Base-by-base conservation (phyloP, 768 basidiomycete genomes). In the Leccinum incarnatum region DNA sequence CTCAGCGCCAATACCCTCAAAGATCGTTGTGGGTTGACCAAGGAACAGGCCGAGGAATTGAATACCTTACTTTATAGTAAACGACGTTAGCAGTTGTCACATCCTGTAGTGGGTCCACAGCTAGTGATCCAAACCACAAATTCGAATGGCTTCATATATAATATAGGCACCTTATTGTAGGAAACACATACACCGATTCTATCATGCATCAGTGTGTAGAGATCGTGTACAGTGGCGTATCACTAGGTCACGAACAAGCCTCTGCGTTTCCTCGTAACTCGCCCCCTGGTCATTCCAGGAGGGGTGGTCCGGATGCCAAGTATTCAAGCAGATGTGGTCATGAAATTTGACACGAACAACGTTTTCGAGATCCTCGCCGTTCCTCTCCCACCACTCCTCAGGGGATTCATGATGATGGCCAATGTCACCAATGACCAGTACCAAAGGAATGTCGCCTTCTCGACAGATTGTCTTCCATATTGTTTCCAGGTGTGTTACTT, bases 401-500 rank as follows among this genome's bases (percentile, higher is more conserved):
- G 56, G 55, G 50, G 68, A 65, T 36, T 62, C 65, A 46, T 57
- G 63, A 8, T 55, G 57, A 54, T 65, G 53, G 5, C 65, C 65
- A 5, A 57, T 30, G 7, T 57, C 62, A 21, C 40, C 62, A 27
- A 71, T 50, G 10, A 62, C 57, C 8, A 70, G 36, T 8, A 70
- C 48, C n/a, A 68, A 34, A 25, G 69, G 64, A 23, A 55, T 55
- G 2, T 29, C 48, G 25, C 17, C 56, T 40, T 19, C 57, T 5
- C 21, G 51, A 45, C 62, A 65, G 36, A 70, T 53, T 2, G 60
- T 58, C 48, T 48, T 63, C 57, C 46, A 59, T 59, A 76, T 73
- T 11, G 71, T 62, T n/a, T 59, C 60, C 65, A 75, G 70, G 56
- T 78, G 75, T 19, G 66, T 59, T 12, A 59, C 56, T 36, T 71